Base-by-base conservation (phyloP, 2,329 filamentous ascomycete genomes). In the Penicillium sp. region DNA sequence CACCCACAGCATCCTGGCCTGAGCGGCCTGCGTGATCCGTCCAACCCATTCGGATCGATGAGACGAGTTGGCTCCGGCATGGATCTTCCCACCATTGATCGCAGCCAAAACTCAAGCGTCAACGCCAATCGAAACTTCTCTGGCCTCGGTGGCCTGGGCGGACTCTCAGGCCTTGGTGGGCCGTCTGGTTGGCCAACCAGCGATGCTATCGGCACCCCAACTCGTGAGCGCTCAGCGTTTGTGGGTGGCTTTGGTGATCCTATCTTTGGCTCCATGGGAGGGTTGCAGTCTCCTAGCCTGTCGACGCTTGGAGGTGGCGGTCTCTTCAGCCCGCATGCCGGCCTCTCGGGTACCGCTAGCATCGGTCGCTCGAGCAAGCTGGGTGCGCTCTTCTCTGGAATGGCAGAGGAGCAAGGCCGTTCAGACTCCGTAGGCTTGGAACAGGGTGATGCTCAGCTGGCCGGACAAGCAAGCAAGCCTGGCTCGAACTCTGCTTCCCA, bases 31-130 rank as follows among this genome's bases (percentile, higher is more conserved):
- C 79, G 81, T 17, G 81, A 86, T 72, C 80, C 85, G 51, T 68
- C 73, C 66, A 80, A 69, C 64, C 81, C 73, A 15, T 91, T 91
- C 71, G 85, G 85, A 57, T 66, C 81, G 78, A 65, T 85, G 82
- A 65, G 83, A 60, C 74, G 84, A 19, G 89, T 83, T 77, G 84
- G 72, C 68, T 81, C 80, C 68, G 81, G 78, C 60, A 85, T 86
- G 63, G 85, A 85, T 65, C 76, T 81, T 40, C 81, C 83, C 60
- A 88, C 89, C 5, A 92, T 93, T 68, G 94, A 98, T 74, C 89
- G 94, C 22, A 97, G 93, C 75, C 93, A 97, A 76, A 97, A 92
- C 0, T 97, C 93, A 0, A 97, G 93, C 72, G 91, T 90, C 19
- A 91, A 92, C 13, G 88, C 91, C 28, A 80, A 81, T 47, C 91